Evolutionary conservation across 225 moss, liverwort and hornwort species (phyloP).

Genomic region (Pseudoscleropodium purum): DNA sequence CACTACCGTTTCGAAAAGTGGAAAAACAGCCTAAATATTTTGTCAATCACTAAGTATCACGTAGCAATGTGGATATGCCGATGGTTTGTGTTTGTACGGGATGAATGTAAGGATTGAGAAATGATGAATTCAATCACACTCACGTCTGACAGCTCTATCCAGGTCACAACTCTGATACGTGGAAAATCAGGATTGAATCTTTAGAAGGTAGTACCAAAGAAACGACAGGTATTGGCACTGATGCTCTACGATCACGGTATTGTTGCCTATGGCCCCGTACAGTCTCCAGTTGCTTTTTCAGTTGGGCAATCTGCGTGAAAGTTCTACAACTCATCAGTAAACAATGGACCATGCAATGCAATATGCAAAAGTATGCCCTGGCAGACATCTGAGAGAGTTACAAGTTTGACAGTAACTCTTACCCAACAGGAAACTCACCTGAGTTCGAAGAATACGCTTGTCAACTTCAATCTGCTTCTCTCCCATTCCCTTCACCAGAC

Average conservation of each 20-base stretch:
- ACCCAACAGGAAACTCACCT: slow-evolving; percentile 25
- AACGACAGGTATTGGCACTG: slow-evolving; percentile 91
- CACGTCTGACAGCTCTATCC: neutral
- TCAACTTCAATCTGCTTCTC: slow-evolving; percentile 99
- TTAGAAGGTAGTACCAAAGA: slow-evolving; percentile 57
- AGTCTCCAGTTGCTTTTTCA: slow-evolving; percentile 77
- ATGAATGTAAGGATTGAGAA: neutral
- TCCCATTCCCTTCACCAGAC: slow-evolving; percentile 99
- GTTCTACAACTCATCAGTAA: neutral
- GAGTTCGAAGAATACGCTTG: slow-evolving; percentile 88
- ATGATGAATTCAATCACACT: neutral
- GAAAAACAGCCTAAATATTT: neutral
- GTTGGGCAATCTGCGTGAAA: slow-evolving; percentile 56
- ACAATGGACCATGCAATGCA: neutral
- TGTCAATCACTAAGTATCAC: neutral
- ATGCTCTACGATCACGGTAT: slow-evolving; percentile 94
- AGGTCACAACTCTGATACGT: neutral
- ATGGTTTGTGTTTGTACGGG: neutral
- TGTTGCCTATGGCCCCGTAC: slow-evolving; percentile 93
- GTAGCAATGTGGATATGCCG: neutral
- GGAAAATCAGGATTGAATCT: neutral
- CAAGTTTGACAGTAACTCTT: neutral
- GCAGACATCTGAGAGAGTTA: neutral
- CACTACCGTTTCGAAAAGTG: neutral
- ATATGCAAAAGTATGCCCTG: neutral